Percentiles rank a stretch among this genome's conserved stretches.
Evolutionary conservation across 495 filamentous ascomycete genomes (phyloP).

Genomic region (Tuber borchii): DNA sequence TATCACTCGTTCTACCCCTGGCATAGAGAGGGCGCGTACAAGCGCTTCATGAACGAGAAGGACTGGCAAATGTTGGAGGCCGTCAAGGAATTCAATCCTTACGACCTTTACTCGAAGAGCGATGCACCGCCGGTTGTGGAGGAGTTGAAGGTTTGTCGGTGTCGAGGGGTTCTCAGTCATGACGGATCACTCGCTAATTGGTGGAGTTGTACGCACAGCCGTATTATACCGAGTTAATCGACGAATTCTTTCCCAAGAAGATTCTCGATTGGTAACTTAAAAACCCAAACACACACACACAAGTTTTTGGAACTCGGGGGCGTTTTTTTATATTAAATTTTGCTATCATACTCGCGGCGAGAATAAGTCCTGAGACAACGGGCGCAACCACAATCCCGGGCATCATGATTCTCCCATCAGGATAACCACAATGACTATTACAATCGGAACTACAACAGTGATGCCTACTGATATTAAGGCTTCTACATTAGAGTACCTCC

Average conservation of each 20-base stretch:
- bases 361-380: too few relatives aligned
- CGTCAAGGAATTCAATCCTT: slow-evolving; percentile 81
- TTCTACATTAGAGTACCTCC: too few relatives aligned
- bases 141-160: slow-evolving; percentile 55
- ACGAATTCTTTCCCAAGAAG: slow-evolving; percentile 75
- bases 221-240: slow-evolving; percentile 77
- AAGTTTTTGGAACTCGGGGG: background rate
- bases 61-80: slow-evolving; percentile 72
- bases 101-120: slow-evolving; percentile 88
- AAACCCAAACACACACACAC: background rate
- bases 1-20: slow-evolving; percentile 90
- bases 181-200: slow-evolving; percentile 8
- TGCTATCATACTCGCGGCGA: too few relatives aligned
- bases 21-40: slow-evolving; percentile 72
- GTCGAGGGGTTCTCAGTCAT: background rate
- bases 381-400: too few relatives aligned
- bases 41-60: slow-evolving; percentile 71
- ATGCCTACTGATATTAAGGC: too few relatives aligned
- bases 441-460: too few relatives aligned
- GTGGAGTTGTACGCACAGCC: slow-evolving; percentile 48
- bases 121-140: slow-evolving; percentile 69
- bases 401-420: too few relatives aligned
- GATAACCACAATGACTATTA: too few relatives aligned
- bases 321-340: background rate
- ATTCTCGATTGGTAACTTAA: slow-evolving; percentile 69